phyloP scores from a whole-genome alignment of 371 early-diverging fungal genomes.

The Mortierella sp. region DNA sequence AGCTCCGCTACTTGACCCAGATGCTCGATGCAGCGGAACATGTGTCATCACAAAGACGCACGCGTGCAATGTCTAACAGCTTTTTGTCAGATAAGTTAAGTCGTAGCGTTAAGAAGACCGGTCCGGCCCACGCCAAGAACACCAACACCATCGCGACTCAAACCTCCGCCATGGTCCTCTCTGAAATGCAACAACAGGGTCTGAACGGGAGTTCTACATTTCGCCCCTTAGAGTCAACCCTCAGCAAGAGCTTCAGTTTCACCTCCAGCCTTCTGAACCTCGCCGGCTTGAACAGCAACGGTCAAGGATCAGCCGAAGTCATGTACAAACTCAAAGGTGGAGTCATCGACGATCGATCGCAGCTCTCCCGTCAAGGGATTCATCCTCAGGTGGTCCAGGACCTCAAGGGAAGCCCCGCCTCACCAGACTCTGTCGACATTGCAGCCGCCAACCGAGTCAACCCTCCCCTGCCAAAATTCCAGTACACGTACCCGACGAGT shows the following conservation, averaged over 20 bases:
- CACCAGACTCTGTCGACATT: constrained; percentile 20
- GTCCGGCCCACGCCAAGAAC: constrained; percentile 21
- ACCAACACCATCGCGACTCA: constrained; percentile 41
- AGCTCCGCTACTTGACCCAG: constrained; percentile 47
- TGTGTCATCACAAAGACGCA: constrained; percentile 38
- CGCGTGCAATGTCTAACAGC: constrained; percentile 50
- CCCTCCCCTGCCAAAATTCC: constrained; percentile 30
- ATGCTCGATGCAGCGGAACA: constrained; percentile 49
- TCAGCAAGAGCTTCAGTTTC: constrained; percentile 25
- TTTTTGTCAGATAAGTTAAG: constrained; percentile 51
- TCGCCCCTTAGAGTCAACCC: constrained; percentile 16
- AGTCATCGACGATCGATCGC: constrained; percentile 36
- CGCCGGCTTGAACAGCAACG: constrained; percentile 16
- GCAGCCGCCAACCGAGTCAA: constrained; percentile 6
- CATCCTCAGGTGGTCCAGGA: constrained; percentile 24
- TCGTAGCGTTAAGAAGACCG: constrained; percentile 44
- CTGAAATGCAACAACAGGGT: constrained; percentile 16
- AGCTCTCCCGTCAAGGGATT: constrained; percentile 22
- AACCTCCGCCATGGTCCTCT: constrained; percentile 24
- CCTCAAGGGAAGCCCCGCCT: constrained; percentile 30
- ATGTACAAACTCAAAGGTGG: constrained; percentile 28
- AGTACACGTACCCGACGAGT: constrained; percentile 44
- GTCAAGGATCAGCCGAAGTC: neutral
- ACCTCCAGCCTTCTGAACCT: constrained; percentile 30
- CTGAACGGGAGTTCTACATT: constrained; percentile 5